Base-by-base conservation (phyloP, 192 early-diverging fungal genomes). In the Chytriomyces sp. region DNA sequence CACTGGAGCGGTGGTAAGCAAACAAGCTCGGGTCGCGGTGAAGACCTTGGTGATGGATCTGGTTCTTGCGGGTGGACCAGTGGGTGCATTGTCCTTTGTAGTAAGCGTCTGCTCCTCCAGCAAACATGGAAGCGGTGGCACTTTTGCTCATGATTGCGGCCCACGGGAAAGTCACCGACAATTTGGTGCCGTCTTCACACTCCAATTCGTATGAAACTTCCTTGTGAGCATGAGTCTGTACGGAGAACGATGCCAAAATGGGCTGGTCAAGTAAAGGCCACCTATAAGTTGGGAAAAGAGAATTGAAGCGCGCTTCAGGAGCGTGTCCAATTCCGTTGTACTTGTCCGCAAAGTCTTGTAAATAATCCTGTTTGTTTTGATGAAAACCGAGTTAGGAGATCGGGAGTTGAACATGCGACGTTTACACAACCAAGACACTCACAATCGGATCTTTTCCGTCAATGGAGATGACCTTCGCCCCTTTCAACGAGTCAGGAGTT, bases 241-340 rank as follows among this genome's bases (percentile, higher is more conserved):
- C 30, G 22, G 40, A 17, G 38, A 66, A 66, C 10, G 28, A n/a
- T 22, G 19, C 44, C 17, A 52, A 8, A 66, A 25, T 32, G 38
- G 14, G 25, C 14, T 30, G 40, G 22, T 28, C 44, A 25, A 32
- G 8, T 12, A 52, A 52, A 22, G 25, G 30, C 60, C 60, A 62
- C 8, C 19, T 31, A 44, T 66, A 66, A 28, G 40, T 26, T 22
- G 39, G 40, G 59, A 72, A 59, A 8, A 61, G 22, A 14, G 14
- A 44, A 40, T 72, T 72, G 70, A 72, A 62, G 10, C 70, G 30
- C 25, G 57, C 30, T 36, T 72, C 70, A 0, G 70, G 70, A 8
- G 55, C 56, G 32, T 44, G 55, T 2, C 37, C 36, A 25, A 63
- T n/a, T 28, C 70, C 59, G 28, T 22, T 36, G 58, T 61, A 61